phyloP scores from a whole-genome alignment of 2,329 filamentous ascomycete genomes.

The Exophiala alcalophila region DNA sequence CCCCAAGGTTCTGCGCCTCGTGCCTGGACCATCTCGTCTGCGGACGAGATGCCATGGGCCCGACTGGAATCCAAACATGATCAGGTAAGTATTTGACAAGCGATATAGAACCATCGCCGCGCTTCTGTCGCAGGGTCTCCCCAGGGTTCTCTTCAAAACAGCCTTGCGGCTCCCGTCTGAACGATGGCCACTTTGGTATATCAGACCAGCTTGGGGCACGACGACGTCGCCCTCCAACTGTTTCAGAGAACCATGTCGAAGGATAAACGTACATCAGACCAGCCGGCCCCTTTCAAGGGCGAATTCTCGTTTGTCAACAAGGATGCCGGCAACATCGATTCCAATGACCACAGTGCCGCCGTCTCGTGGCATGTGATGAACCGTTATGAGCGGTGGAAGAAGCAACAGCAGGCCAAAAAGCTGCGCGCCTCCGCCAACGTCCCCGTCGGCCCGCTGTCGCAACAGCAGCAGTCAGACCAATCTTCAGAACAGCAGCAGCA shows the following conservation, averaged over 20 bases:
- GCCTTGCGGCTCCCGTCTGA: slow-evolving; percentile 1
- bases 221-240: slow-evolving; percentile 3
- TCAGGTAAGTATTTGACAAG: slow-evolving; percentile 25
- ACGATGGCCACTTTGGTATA: slow-evolving; percentile 20
- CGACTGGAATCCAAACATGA: slow-evolving; percentile 20
- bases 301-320: slow-evolving; percentile 32
- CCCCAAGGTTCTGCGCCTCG: slow-evolving; percentile 9
- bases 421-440: slow-evolving; percentile 26
- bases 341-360: slow-evolving; percentile 30
- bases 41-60: slow-evolving; percentile 10
- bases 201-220: slow-evolving; percentile 7
- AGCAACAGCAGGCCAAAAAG: slow-evolving; percentile 28
- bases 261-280: slow-evolving; percentile 19
- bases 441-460: slow-evolving; percentile 21
- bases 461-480: slow-evolving; percentile 2
- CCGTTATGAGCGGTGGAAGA: slow-evolving; percentile 30
- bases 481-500: slow-evolving; percentile 1
- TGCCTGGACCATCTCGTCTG: slow-evolving; percentile 4
- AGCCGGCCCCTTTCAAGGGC: slow-evolving; percentile 26
- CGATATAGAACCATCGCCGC: slow-evolving; percentile 21
- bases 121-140: slow-evolving; percentile 19
- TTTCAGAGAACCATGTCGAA: slow-evolving; percentile 21
- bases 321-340: slow-evolving; percentile 31
- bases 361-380: slow-evolving; percentile 31
- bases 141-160: slow-evolving; percentile 18